phyloP scores from a whole-genome alignment of 108 stramenopile genomes.

The Cyclostephanos invisitatus region DNA sequence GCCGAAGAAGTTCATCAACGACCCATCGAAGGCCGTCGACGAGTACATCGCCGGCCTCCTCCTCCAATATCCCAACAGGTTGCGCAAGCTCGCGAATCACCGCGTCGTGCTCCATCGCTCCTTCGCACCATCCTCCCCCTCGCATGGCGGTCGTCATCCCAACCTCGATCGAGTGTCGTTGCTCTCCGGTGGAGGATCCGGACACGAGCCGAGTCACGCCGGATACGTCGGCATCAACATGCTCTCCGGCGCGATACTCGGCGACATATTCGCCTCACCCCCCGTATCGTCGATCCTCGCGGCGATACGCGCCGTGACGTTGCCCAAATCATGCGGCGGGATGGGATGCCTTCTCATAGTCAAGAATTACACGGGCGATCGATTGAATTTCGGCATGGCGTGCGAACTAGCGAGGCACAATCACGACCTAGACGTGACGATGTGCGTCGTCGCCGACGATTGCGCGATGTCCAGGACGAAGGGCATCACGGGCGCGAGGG shows the following conservation, averaged over 20 bases:
- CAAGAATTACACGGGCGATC: slow-evolving; percentile 99
- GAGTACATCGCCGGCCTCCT: slow-evolving; percentile 81
- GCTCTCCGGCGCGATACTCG: slow-evolving; percentile 95
- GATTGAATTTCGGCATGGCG: slow-evolving; percentile 98
- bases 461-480: slow-evolving; percentile 87
- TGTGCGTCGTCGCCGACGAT: slow-evolving; percentile 97
- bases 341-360: slow-evolving; percentile 89
- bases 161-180: slow-evolving; percentile 55
- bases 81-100: slow-evolving; percentile 70
- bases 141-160: slow-evolving; percentile 19
- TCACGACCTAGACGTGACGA: slow-evolving; percentile 67
- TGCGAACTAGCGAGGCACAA: slow-evolving; percentile 77
- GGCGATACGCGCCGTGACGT: slow-evolving; percentile 87
- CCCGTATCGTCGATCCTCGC: slow-evolving; percentile 84
- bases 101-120: slow-evolving; percentile 61
- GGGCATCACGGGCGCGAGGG: slow-evolving; percentile 95
- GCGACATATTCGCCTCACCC: slow-evolving; percentile 97
- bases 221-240: slow-evolving; percentile 94
- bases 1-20: slow-evolving; percentile 87
- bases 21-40: slow-evolving; percentile 65
- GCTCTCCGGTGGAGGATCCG: slow-evolving; percentile 94
- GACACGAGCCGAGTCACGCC: slow-evolving; percentile 97
- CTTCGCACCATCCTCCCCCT: slow-evolving; percentile 16
- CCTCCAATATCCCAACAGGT: slow-evolving; percentile 73
- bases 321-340: slow-evolving; percentile 41